A percentile compares a stretch with the other conserved stretches of the same genome.
These are phyloP conservation scores for Aspergillus carlsbadensis DNA, from an alignment of 495 filamentous ascomycete species.

Conservation along the genomic window DNA sequence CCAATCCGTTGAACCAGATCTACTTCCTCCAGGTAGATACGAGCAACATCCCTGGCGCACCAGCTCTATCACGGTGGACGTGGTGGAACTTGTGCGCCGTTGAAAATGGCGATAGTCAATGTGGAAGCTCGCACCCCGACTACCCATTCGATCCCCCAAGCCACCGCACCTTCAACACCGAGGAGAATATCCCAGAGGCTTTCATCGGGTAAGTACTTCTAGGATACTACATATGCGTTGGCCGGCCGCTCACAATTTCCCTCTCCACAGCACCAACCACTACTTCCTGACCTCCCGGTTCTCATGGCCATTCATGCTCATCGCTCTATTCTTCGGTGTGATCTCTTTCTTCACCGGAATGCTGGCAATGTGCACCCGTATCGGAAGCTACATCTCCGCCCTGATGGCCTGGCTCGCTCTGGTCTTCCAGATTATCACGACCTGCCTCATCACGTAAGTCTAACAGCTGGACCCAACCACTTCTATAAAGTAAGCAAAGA, in stretches of 20 bases:
- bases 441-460: slow-evolving; percentile 71
- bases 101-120: slow-evolving; percentile 54
- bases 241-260: not conserved
- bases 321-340: slow-evolving; percentile 65
- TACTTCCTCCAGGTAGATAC: slow-evolving; percentile 83
- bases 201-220: slow-evolving; percentile 52
- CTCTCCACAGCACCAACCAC: slow-evolving; percentile 43
- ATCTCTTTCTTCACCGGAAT: slow-evolving; percentile 60
- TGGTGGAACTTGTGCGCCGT: slow-evolving; percentile 75
- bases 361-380: slow-evolving; percentile 58
- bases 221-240: not conserved
- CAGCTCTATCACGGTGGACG: slow-evolving; percentile 74
- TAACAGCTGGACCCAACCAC: too few species aligned
- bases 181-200: slow-evolving; percentile 48
- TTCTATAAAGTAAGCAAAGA: not conserved
- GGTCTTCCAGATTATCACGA: slow-evolving; percentile 62
- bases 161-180: slow-evolving; percentile 58
- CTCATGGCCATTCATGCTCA: slow-evolving; percentile 70
- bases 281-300: slow-evolving; percentile 68
- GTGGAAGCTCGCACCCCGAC: slow-evolving; percentile 53
- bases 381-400: slow-evolving; percentile 61
- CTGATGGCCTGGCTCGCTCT: slow-evolving; percentile 53
- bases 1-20: slow-evolving; percentile 65
- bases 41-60: slow-evolving; percentile 63
- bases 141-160: slow-evolving; percentile 64